phyloP scores from a whole-genome alignment of 1,139 yeast species.

The Blastobotrys buckinghamii region DNA sequence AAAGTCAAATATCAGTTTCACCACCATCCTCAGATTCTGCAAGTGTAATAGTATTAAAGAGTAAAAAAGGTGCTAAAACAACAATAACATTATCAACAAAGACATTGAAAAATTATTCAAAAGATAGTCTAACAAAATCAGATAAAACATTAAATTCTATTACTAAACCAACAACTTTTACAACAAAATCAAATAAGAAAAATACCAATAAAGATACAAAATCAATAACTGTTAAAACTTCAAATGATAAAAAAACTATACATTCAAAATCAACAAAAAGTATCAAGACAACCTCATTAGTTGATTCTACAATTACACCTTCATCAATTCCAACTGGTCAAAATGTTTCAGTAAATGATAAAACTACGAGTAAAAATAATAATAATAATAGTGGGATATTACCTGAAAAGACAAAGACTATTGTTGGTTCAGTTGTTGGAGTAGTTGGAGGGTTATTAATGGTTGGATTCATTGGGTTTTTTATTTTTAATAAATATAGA shows the following conservation, averaged over 20 bases:
- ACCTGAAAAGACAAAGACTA: conserved; percentile 24
- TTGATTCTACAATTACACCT: neutral
- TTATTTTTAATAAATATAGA: neutral
- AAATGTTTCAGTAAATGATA: neutral
- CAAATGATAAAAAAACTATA: neutral
- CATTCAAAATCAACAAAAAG: neutral
- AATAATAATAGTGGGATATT: neutral
- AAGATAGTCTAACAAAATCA: neutral
- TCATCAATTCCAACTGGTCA: neutral
- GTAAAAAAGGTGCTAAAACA: neutral
- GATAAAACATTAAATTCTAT: too few species aligned
- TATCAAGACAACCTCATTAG: neutral
- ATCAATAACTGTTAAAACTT: neutral
- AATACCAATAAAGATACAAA: too few species aligned
- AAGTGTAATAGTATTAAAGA: neutral
- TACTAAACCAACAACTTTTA: neutral
- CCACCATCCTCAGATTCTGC: neutral
- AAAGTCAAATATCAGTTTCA: neutral
- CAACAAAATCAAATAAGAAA: neutral
- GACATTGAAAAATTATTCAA: neutral
- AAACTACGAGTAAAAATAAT: neutral
- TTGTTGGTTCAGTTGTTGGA: conserved; percentile 45
- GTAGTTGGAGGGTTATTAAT: conserved; percentile 31
- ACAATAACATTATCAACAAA: neutral
- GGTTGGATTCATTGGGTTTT: conserved; percentile 6